Evolutionary conservation across 306 rosid genomes (phyloP).

Genomic region (Aeschynomene evenia): DNA sequence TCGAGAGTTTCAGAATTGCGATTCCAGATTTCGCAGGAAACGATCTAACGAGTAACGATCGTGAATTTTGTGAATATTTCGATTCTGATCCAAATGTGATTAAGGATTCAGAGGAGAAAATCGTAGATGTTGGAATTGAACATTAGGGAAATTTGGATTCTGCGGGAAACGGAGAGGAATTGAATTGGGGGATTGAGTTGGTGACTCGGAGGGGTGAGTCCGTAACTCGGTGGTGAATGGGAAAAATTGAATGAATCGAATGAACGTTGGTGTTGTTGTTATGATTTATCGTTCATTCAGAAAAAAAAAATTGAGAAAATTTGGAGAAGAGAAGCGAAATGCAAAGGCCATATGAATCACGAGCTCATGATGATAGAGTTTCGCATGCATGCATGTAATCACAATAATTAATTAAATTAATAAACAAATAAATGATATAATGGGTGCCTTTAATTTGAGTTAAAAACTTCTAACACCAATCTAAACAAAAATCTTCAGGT

Average conservation of each 20-base stretch:
- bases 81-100: neutral
- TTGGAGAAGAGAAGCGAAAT: neutral
- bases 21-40: neutral
- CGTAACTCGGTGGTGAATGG: neutral
- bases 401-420: neutral
- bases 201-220: neutral
- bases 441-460: too few species aligned
- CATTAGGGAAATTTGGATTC: neutral
- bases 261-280: neutral
- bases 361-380: neutral
- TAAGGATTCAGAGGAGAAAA: neutral
- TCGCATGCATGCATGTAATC: conserved; percentile 4
- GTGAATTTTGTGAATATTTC: neutral
- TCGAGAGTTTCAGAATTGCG: neutral
- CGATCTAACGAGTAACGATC: neutral
- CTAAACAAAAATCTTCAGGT: too few species aligned
- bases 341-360: neutral
- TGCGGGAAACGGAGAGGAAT: neutral
- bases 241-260: neutral
- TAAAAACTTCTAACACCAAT: too few species aligned
- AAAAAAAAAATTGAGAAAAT: neutral
- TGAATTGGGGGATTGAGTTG: neutral
- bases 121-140: neutral
- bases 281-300: neutral
- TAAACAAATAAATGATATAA: neutral